Evolutionary conservation across 345 rosid genomes (phyloP).

Genomic region (Citrus glauca): DNA sequence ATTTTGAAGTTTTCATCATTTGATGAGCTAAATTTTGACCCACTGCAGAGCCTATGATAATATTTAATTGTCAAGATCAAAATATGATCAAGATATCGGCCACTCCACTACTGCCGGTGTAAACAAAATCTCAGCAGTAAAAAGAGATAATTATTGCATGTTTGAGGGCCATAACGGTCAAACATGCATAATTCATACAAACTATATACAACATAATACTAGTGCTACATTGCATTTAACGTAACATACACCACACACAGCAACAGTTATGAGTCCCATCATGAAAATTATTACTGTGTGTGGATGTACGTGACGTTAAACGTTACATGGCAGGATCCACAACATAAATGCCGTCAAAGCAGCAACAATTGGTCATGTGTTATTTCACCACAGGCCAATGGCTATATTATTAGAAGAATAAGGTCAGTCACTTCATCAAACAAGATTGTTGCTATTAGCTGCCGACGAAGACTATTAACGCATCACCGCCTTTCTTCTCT

Average conservation of each 20-base stretch:
- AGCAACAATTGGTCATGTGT: background rate
- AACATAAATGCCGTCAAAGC: background rate
- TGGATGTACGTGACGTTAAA: too few species aligned
- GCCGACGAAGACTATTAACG: constrained; percentile 5
- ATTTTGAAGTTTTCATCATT: background rate
- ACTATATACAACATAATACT: background rate
- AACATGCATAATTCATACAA: background rate
- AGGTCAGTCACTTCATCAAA: background rate
- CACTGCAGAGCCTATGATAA: background rate
- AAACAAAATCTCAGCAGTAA: background rate
- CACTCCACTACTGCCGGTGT: too few species aligned
- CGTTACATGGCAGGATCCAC: too few species aligned
- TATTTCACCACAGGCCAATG: background rate
- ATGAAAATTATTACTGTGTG: too few species aligned
- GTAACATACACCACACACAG: too few species aligned
- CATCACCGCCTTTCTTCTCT: background rate
- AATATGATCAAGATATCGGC: background rate
- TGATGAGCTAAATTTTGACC: background rate
- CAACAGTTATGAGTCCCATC: too few species aligned
- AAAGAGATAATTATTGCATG: background rate
- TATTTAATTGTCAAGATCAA: background rate
- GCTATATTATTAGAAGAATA: background rate
- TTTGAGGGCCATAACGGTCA: background rate
- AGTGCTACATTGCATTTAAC: too few species aligned
- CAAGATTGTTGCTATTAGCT: background rate